phyloP scores from a whole-genome alignment of 345 rosid genomes.

The Linum trigynum region DNA sequence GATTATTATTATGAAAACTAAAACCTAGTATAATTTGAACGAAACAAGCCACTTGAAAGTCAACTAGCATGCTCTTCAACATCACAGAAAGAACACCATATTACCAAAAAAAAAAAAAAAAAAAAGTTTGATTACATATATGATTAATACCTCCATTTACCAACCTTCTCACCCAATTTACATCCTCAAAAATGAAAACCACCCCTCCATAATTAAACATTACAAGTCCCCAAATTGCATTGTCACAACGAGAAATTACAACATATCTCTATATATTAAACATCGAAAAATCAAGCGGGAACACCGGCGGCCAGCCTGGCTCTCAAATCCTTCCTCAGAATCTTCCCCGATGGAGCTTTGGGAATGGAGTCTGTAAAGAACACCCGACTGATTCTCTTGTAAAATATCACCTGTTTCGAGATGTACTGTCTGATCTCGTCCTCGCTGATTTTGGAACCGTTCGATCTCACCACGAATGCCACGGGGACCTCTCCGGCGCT shows the following conservation, averaged over 20 bases:
- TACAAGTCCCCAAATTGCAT: neutral
- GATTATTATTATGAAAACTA: no score
- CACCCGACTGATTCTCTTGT: constrained; percentile 62
- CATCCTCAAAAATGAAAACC: neutral
- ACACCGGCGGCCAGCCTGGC: constrained; percentile 38
- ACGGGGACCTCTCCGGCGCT: constrained; percentile 77
- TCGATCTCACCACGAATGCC: constrained; percentile 57
- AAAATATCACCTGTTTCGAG: constrained; percentile 79
- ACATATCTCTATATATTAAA: neutral
- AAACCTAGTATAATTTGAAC: no score
- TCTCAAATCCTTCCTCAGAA: constrained; percentile 67
- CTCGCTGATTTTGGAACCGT: constrained; percentile 52
- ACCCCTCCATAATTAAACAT: neutral
- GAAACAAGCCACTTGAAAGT: no score
- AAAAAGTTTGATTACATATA: no score
- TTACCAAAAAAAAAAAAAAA: no score
- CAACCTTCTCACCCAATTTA: neutral
- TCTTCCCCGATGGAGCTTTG: constrained; percentile 78
- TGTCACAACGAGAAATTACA: neutral
- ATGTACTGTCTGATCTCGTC: constrained; percentile 65
- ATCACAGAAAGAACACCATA: no score
- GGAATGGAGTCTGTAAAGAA: constrained; percentile 65
- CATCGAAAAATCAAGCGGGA: constrained; percentile 7
- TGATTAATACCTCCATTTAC: no score
- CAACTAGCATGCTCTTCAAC: no score